A percentile compares a stretch with the other conserved stretches of the same genome.
phyloP scores from a whole-genome alignment of 75 land plant species.

The Chamaecyparis obtusa region DNA sequence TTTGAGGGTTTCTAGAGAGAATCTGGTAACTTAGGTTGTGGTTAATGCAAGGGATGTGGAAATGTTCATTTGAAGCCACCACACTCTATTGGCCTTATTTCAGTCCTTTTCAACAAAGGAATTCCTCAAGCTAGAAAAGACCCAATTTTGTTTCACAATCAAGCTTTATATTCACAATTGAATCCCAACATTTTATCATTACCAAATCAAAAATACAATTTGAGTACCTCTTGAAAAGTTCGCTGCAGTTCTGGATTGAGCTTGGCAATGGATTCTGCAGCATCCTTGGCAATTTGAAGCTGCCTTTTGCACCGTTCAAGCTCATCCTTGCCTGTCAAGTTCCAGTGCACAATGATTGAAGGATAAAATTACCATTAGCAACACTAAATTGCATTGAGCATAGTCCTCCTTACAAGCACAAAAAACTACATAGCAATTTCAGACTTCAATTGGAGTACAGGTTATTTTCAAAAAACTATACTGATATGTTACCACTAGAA shows the following conservation, averaged over 20 bases:
- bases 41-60: no score
- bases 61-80: no score
- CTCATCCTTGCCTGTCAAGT: constrained; percentile 56
- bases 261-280: constrained; percentile 75
- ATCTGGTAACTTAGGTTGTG: no score
- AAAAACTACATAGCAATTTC: not conserved
- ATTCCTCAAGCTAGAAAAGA: no score
- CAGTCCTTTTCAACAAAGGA: no score
- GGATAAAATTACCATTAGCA: not conserved
- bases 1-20: no score
- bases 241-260: constrained; percentile 68
- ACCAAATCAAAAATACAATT: not conserved
- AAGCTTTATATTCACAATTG: not conserved
- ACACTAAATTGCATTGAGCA: not conserved
- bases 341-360: not conserved
- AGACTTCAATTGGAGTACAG: not conserved
- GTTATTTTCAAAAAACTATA: not conserved
- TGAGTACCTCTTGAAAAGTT: constrained; percentile 66
- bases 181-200: not conserved
- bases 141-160: not conserved
- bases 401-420: not conserved
- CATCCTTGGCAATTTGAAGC: constrained; percentile 54
- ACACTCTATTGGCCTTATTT: no score
- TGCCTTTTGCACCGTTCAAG: constrained; percentile 38
- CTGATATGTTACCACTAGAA: not conserved